Percentiles rank a stretch among this genome's conserved stretches.
Conservation (phyloP, 495 filamentous ascomycete genomes). For the Ramalina peruviana region DNA sequence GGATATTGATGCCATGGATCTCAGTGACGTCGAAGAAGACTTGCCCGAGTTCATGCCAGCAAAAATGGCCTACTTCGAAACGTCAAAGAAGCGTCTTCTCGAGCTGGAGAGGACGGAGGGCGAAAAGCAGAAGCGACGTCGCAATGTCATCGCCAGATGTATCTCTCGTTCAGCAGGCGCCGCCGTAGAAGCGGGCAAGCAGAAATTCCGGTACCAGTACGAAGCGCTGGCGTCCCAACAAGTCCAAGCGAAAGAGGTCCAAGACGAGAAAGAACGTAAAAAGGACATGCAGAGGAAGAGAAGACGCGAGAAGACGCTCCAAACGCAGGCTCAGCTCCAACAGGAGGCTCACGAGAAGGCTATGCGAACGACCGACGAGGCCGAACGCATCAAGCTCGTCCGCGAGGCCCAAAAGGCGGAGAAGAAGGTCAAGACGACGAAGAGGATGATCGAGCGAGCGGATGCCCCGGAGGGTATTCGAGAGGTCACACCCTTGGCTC, state of each 20-base stretch:
- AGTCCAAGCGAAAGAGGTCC: constrained; percentile 77
- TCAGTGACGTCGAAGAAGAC: constrained; percentile 45
- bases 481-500: constrained; percentile 59
- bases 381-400: constrained; percentile 61
- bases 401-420: constrained; percentile 72
- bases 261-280: constrained; percentile 96
- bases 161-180: constrained; percentile 38
- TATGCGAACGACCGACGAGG: constrained; percentile 57
- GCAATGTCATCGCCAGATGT: constrained; percentile 33
- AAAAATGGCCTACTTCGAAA: constrained; percentile 36
- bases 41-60: constrained; percentile 47
- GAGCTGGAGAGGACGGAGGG: constrained; percentile 44
- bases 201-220: constrained; percentile 40
- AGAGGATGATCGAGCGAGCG: constrained; percentile 68
- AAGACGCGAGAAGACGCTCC: constrained; percentile 89
- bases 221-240: constrained; percentile 63
- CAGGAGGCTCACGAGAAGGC: constrained; percentile 66
- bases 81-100: constrained; percentile 44
- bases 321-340: constrained; percentile 72
- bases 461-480: constrained; percentile 67
- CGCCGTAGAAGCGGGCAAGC: constrained; percentile 37
- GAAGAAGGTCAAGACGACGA: constrained; percentile 77
- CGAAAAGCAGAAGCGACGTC: constrained; percentile 47
- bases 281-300: constrained; percentile 99
- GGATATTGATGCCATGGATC: constrained; percentile 51